Evolutionary conservation across 805 yeast species (phyloP).

Genomic region (Metschnikowia aberdeeniae): DNA sequence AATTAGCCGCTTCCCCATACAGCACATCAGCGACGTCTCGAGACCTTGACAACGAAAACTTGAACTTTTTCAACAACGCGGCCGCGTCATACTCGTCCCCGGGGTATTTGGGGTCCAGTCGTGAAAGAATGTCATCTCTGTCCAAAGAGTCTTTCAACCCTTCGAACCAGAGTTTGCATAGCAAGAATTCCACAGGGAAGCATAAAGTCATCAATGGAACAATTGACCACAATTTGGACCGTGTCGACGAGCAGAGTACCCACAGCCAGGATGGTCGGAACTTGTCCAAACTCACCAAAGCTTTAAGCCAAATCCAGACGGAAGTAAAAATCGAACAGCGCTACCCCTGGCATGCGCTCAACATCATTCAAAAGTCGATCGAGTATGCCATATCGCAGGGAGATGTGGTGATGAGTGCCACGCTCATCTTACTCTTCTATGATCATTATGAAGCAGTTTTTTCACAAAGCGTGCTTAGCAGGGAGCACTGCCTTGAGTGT

Average conservation of each 20-base stretch:
- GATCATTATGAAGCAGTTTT: conserved; percentile 18
- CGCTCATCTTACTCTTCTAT: conserved; percentile 53
- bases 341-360: conserved; percentile 56
- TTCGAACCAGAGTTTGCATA: conserved; percentile 5
- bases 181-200: conserved; percentile 2
- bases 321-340: conserved; percentile 2
- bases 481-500: conserved; percentile 49
- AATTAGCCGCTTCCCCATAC: neutral
- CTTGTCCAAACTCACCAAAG: conserved; percentile 25
- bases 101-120: conserved; percentile 4
- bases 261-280: conserved; percentile 11
- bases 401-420: conserved; percentile 57
- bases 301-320: conserved; percentile 14
- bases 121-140: conserved; percentile 5
- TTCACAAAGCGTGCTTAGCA: conserved; percentile 14
- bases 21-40: conserved; percentile 3
- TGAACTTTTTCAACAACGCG: conserved; percentile 19
- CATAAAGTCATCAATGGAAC: neutral
- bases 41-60: conserved; percentile 37
- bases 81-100: conserved; percentile 14
- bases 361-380: conserved; percentile 48
- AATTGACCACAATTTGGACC: conserved; percentile 7
- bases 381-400: conserved; percentile 58
- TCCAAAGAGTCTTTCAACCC: conserved; percentile 9
- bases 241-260: conserved; percentile 17